Evolutionary conservation across 345 rosid species (phyloP), one percentile per base, ranked within the genome.

Genomic region (Reutealis trisperma): DNA sequence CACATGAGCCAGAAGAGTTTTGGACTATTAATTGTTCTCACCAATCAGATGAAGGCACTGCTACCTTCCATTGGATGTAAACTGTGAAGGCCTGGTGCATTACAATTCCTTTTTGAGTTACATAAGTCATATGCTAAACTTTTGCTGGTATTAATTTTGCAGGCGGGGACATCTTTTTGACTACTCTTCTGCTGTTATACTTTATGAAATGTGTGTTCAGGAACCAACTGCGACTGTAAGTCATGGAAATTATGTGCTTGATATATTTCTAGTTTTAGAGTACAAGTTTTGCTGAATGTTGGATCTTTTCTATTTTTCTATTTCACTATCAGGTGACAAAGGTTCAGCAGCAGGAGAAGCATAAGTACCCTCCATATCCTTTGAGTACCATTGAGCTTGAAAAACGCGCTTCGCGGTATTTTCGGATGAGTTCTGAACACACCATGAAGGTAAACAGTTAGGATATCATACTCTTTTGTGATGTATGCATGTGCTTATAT

Each of bases 121-220:
- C 59, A 54, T 52, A 32, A 59, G 42, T 78, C 44, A 19, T 62
- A 72, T 18, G 34, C 49, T 52, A 60, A 62, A 62, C 58, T 72
- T 64, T 76, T 63, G 63, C 70, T 57, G 69, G 27, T 24, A 44
- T 75, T 70, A 61, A 70, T 44, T 80, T 86, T 83, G 76, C 88
- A 96, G 99, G 93, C 97, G 97, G 76, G 98, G 94, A 63, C 98
- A 92, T 81, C 89, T 96, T 63, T 96, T 96, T 86, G 98, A 96
- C 83, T 87, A 91, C 80, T 86, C 89, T 79, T 84, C 87, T 70
- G 97, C 93, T 22, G 93, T 89, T 75, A 83, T 87, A 80, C 81
- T 93, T 63, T 92, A 96, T 86, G 97, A 93, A 87, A 93, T 96
- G 99, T 93, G 98, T 81, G 87, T 96, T 32, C 80, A 86, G 85